Base-by-base conservation (phyloP, 306 rosid genomes). In the Prinsepia uniflora region DNA sequence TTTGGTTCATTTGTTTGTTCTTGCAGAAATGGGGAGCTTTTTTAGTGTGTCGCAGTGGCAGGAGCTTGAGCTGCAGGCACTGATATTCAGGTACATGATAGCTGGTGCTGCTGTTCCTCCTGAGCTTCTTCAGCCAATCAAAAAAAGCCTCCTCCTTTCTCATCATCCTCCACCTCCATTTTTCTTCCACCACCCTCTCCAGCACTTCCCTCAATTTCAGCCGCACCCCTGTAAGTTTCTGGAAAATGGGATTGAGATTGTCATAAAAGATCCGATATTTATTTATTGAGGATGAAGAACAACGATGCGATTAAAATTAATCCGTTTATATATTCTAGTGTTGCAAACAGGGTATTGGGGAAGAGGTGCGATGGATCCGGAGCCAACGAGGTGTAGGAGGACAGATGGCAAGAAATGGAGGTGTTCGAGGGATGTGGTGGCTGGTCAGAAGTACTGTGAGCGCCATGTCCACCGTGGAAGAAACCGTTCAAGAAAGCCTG, bases 401-500 rank as follows among this genome's bases (percentile, higher is more conserved):
- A 91, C 99, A 0, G 97, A 95, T 66, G 99, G 97, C 5, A 95
- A 95, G 71, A 95, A 95, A 77, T 91, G 99, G 96, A 87, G 99
- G 82, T 95, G 99, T 80, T 89, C 99, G 15, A 87, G 90, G 84
- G 99, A 95, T 70, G 97, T 95, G 81, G 97, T 95, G 74, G 72
- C 79, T 0, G 97, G 97, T n/a, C 97, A 95, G 70, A 95, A 95
- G 95, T 95, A 95, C 89, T 91, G 99, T 64, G 97, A 91, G 68
- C 95, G 99, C 49, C 99, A 95, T 76, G 78, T 95, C 83, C 96
- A 95, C 80, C 97, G 97, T 8, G 99, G 97, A 68, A 71, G 90
- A 64, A 91, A 87, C 91, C 99, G 99, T 95, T 95, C 99, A 95
- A 95, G 99, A 91, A 95, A 95, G 96, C 99, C 89, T 89, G 99